Conservation (phyloP, 768 basidiomycete genomes). For the Sporobolomyces roseus region DNA sequence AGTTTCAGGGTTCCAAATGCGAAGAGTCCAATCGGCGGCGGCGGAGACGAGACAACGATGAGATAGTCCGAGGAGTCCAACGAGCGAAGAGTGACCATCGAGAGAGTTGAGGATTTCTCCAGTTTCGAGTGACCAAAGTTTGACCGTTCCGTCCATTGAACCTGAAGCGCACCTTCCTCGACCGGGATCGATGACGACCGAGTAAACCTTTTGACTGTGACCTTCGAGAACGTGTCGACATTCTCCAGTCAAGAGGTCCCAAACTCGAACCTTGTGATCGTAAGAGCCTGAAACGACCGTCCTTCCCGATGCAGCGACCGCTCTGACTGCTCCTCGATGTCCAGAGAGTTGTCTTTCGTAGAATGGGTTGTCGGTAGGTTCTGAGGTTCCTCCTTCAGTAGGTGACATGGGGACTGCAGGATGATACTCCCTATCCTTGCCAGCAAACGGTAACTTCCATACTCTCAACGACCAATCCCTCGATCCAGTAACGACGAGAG, state of each 20-base stretch:
- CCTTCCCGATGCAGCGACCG: constrained; percentile 70
- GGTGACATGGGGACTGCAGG: constrained; percentile 59
- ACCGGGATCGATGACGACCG: constrained; percentile 79
- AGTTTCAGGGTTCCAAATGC: constrained; percentile 86
- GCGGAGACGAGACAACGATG: constrained; percentile 88
- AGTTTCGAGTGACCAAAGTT: constrained; percentile 82
- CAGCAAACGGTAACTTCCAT: constrained; percentile 65
- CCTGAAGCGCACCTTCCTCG: constrained; percentile 92
- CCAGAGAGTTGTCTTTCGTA: constrained; percentile 77
- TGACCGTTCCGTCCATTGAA: constrained; percentile 96
- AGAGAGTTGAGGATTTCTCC: constrained; percentile 76
- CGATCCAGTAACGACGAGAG: constrained; percentile 69
- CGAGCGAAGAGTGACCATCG: constrained; percentile 88
- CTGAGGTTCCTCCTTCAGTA: constrained; percentile 47
- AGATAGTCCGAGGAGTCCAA: constrained; percentile 85
- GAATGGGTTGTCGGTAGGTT: constrained; percentile 70
- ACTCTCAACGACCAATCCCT: constrained; percentile 64
- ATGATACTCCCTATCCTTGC: constrained; percentile 70
- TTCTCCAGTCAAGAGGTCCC: constrained; percentile 54
- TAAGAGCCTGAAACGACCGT: constrained; percentile 85
- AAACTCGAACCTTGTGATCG: constrained; percentile 61
- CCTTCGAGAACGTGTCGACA: constrained; percentile 73
- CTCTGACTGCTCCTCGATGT: constrained; percentile 75
- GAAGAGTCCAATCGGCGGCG: constrained; percentile 89
- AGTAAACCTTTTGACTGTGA: constrained; percentile 84